Conservation (phyloP, 1,284 basidiomycete genomes). For the Mycosarcoma mackinlayi region DNA sequence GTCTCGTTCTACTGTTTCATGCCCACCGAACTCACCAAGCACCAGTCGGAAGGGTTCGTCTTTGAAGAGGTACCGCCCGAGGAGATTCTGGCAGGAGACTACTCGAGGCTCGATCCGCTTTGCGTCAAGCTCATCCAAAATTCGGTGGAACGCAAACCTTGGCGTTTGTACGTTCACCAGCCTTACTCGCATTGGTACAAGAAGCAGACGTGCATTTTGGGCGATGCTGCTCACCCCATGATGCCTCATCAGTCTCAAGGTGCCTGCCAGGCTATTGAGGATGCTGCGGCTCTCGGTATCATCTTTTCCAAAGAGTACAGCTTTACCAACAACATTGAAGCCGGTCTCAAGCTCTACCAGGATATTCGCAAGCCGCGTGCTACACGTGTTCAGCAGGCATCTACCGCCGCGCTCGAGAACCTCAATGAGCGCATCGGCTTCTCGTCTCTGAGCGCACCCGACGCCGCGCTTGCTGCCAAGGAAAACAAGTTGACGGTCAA, state of each 20-base stretch:
- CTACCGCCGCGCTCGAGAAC: constrained; percentile 68
- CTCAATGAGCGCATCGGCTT: constrained; percentile 70
- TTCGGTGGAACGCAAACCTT: constrained; percentile 63
- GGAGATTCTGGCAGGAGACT: constrained; percentile 67
- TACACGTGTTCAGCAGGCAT: constrained; percentile 68
- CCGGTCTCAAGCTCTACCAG: constrained; percentile 68
- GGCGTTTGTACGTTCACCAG: constrained; percentile 69
- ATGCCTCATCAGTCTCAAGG: constrained; percentile 53
- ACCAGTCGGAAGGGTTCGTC: constrained; percentile 69
- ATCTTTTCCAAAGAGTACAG: constrained; percentile 40
- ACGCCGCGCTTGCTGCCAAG: constrained; percentile 66
- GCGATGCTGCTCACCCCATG: constrained; percentile 61
- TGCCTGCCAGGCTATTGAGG: constrained; percentile 49
- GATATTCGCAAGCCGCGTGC: constrained; percentile 69
- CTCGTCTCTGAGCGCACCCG: constrained; percentile 64
- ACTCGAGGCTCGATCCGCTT: constrained; percentile 66
- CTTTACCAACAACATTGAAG: constrained; percentile 62
- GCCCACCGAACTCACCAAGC: constrained; percentile 67
- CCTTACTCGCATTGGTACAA: constrained; percentile 67
- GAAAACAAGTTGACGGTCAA: constrained; percentile 66
- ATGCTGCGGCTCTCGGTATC: constrained; percentile 46
- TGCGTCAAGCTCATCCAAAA: constrained; percentile 66
- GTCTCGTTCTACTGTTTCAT: constrained; percentile 69
- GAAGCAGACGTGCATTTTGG: constrained; percentile 63
- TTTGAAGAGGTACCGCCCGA: constrained; percentile 66